Evolutionary conservation across 177 flowering plant species (phyloP), one percentile per base, ranked within the genome.

Genomic region (Vitis hybrid): DNA sequence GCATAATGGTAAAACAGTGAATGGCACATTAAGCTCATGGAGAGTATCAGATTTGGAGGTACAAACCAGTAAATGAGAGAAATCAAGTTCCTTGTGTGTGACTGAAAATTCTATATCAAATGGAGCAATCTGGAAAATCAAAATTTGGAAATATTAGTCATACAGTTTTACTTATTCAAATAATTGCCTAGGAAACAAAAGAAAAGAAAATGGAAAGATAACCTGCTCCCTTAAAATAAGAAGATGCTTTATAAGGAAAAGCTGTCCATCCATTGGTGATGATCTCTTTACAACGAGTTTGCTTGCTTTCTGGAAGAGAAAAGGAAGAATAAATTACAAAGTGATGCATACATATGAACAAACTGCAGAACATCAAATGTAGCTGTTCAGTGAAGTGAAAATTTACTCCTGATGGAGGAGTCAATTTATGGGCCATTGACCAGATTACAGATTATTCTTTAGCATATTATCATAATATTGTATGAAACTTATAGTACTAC

Each of bases 61-160:
- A 84, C 91, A 74, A 69, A 95, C 99, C 98, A 93, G 86, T 81
- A 92, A 82, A 85, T 96, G 98, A 61, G 99, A 93, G 87, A 96
- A 96, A 81, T 96, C 99, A 58, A 96, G 97, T 72, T 96, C 99
- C 86, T 96, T 93, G 81, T 93, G 91, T 5, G 91, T 93, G 59
- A 86, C 98, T 34, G 97, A 88, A 77, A 96, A 93, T 81, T 96
- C 99, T 66, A 96, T 92, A 72, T 96, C 97, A 79, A 96, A 96
- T 61, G 94, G 97, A 39, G 97, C 93, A 80, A 96, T 96, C 98
- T 95, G 91, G 54, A 81, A 69, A 57, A 54, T 19, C 70, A 79
- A 67, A 29, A 50, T 22, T 58, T 60, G 19, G 22, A 78, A 45
- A 29, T 62, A 39, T 67, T 45, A 72, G 75, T 59, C 20, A 50